Evolutionary conservation across 306 rosid species (phyloP).

Genomic region (Purshia tridentata): DNA sequence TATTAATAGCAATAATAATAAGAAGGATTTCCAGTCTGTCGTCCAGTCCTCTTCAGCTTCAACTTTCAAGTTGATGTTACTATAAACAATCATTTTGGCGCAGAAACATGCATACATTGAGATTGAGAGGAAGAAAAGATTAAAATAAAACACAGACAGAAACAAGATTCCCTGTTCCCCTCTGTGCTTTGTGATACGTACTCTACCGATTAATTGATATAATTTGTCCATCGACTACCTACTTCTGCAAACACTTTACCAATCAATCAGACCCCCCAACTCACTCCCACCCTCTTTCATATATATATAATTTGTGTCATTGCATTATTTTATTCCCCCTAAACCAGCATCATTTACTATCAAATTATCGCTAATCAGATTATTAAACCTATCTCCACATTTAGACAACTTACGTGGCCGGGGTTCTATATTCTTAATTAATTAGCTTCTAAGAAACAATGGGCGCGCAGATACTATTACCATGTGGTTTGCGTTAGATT

Average conservation of each 20-base stretch:
- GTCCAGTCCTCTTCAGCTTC: slow-evolving; percentile 4
- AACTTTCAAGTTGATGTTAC: slow-evolving; percentile 10
- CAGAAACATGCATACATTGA: neutral
- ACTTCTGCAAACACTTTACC: slow-evolving; percentile 26
- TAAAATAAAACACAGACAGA: slow-evolving; percentile 22
- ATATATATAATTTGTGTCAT: neutral
- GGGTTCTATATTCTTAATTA: neutral
- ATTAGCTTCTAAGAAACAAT: neutral
- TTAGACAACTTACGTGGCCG: neutral
- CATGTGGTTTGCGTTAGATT: neutral
- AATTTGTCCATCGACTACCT: slow-evolving; percentile 21
- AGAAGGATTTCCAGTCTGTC: neutral
- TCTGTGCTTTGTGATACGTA: slow-evolving; percentile 27
- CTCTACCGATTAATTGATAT: slow-evolving; percentile 18
- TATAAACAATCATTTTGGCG: neutral
- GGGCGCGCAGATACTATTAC: neutral
- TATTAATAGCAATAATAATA: too few species aligned
- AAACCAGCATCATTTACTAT: neutral
- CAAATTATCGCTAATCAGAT: too few species aligned
- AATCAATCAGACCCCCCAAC: slow-evolving; percentile 6
- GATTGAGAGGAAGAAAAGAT: neutral
- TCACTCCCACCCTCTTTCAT: neutral
- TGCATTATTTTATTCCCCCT: neutral
- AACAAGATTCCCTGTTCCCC: slow-evolving; percentile 49
- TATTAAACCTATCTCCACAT: too few species aligned